Conservation (phyloP, 2,329 filamentous ascomycete species). For the Trichoderma aggressivum region DNA sequence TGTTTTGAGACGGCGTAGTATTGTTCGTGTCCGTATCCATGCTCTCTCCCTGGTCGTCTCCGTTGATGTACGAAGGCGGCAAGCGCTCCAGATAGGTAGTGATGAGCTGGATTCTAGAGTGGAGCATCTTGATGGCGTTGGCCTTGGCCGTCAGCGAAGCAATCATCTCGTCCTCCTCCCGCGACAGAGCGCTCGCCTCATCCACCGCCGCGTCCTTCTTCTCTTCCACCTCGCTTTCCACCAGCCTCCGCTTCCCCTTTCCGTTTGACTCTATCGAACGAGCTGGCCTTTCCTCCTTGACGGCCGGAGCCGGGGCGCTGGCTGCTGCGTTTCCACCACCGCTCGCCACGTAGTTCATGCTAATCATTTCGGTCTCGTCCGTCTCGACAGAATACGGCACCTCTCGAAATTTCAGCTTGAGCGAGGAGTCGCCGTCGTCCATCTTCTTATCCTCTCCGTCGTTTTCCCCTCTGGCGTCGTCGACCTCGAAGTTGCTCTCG, state of each 20-base stretch:
- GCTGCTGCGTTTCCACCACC: conserved; percentile 78
- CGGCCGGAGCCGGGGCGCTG: conserved; percentile 49
- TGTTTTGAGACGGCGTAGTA: conserved; percentile 58
- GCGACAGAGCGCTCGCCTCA: conserved; percentile 45
- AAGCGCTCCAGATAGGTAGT: conserved; percentile 73
- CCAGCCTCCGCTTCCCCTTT: conserved; percentile 50
- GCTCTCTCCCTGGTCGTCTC: conserved; percentile 36
- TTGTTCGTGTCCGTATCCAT: conserved; percentile 39
- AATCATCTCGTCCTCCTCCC: conserved; percentile 60
- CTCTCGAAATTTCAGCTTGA: conserved; percentile 74
- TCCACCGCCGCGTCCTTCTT: conserved; percentile 34
- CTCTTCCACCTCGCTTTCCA: conserved; percentile 32
- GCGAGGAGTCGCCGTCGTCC: conserved; percentile 57
- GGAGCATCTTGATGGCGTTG: conserved; percentile 92
- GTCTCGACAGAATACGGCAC: conserved; percentile 87
- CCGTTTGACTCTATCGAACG: conserved; percentile 46
- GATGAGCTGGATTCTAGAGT: conserved; percentile 70
- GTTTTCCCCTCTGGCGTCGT: conserved; percentile 47
- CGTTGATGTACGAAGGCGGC: conserved; percentile 61
- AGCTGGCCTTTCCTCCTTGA: conserved; percentile 42
- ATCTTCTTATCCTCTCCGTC: conserved; percentile 67
- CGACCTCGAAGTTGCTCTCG: conserved; percentile 77
- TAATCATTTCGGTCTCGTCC: conserved; percentile 96
- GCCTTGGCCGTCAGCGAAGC: conserved; percentile 75
- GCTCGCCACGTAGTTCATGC: conserved; percentile 86